Evolutionary conservation across 2,329 filamentous ascomycete species (phyloP), one percentile per base, ranked within the genome.

Genomic region (Coniochaeta sp.): DNA sequence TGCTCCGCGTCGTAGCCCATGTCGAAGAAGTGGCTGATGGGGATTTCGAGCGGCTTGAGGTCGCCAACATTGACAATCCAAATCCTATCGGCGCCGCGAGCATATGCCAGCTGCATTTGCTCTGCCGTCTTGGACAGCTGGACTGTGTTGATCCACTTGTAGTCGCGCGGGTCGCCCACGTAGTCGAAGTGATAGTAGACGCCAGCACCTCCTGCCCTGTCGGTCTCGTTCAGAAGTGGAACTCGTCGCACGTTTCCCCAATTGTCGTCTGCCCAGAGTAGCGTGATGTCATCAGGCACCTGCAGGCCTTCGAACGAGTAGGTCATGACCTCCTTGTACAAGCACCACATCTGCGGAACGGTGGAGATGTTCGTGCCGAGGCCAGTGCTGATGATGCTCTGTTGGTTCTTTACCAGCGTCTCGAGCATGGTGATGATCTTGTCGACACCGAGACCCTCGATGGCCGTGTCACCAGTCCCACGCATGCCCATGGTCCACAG

Each of bases 291-390:
- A 40, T 89, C 86, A 0, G 87, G 85, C 1, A 78, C 75, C 59
- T 84, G 75, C 68, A 90, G 78, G 1, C 87, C 87, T 17, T 82
- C 77, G 61, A 87, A 83, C 61, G 87, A 84, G 69, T 90, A 90
- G 7, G 82, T 81, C 72, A 88, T 86, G 1, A 91, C 87, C 69
- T 91, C 88, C 68, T 89, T 90, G 73, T 90, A 91, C 62, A 90
- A 73, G 66, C 86, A 89, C 87, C 88, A 90, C 73, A 87, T 80
- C 71, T 90, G 87, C 6, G 88, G 87, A 0, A 87, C 81, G 1
- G 78, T 73, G 4, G 78, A 71, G 40, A 81, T 76, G 54, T 82
- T 73, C 6, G 64, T 77, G 14, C 77, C 78, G 50, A 88, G 79
- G 0, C 88, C 81, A 2, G 81, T 77, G 22, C 74, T 76, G 50